Conservation (phyloP, 768 basidiomycete genomes). For the Leccinum aurantiacum region DNA sequence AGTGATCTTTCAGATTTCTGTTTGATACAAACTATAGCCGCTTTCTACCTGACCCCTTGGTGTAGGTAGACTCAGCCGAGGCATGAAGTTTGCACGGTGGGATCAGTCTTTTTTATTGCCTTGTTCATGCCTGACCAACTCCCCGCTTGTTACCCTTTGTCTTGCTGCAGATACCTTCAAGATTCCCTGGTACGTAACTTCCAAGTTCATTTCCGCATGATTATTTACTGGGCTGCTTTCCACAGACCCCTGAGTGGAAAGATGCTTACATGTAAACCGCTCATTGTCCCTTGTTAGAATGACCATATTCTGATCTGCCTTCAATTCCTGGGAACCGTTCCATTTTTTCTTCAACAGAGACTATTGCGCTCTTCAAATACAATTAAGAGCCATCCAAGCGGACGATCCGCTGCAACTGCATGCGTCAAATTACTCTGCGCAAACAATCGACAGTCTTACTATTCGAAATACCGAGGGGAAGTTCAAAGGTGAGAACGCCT, state of each 20-base stretch:
- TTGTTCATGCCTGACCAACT: not conserved
- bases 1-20: not conserved
- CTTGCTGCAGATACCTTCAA: constrained; percentile 55
- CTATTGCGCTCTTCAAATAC: constrained; percentile 69
- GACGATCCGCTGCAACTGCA: constrained; percentile 23
- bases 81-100: constrained; percentile 65
- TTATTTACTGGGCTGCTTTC: constrained; percentile 3
- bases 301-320: not conserved
- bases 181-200: constrained; percentile 19
- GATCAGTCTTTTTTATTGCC: not conserved
- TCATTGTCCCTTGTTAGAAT: not conserved
- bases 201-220: not conserved
- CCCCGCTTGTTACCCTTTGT: not conserved
- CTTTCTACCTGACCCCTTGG: not conserved
- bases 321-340: not conserved
- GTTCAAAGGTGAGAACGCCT: constrained; percentile 9
- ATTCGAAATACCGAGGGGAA: constrained; percentile 3
- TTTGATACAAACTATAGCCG: not conserved
- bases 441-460: not conserved
- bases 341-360: constrained; percentile 45
- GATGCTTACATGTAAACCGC: constrained; percentile 33
- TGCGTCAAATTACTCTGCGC: constrained; percentile 12
- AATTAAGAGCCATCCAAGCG: constrained; percentile 55
- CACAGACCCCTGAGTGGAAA: constrained; percentile 64
- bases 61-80: not conserved